Evolutionary conservation across 2,329 filamentous ascomycete species (phyloP).

Genomic region (Fusarium anthophilum): DNA sequence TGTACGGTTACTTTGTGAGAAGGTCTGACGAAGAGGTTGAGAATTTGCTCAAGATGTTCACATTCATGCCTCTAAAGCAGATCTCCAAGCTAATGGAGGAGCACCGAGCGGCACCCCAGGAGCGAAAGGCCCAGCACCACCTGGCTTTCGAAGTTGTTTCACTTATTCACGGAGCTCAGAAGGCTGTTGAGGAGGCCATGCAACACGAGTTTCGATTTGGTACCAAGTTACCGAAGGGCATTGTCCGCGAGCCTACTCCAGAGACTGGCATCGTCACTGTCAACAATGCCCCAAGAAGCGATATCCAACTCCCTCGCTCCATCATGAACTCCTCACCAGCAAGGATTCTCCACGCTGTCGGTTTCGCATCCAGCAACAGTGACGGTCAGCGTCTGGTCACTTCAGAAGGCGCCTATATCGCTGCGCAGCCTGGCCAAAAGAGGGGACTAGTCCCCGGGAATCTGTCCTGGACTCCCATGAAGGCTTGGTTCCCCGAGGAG

Average conservation of each 20-base stretch:
- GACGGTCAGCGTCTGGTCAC: conserved; percentile 68
- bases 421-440: conserved; percentile 57
- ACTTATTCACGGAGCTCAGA: conserved; percentile 76
- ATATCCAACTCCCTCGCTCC: conserved; percentile 68
- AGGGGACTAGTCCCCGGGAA: conserved; percentile 58
- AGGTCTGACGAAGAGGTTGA: conserved; percentile 84
- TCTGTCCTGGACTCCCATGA: conserved; percentile 70
- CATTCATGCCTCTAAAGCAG: conserved; percentile 78
- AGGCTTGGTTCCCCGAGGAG: conserved; percentile 65
- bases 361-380: conserved; percentile 63
- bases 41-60: conserved; percentile 86
- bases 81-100: conserved; percentile 74
- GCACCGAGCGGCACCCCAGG: conserved; percentile 73
- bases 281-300: conserved; percentile 60
- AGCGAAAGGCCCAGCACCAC: conserved; percentile 81
- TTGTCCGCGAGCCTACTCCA: conserved; percentile 44
- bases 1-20: conserved; percentile 91
- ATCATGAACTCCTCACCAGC: conserved; percentile 67
- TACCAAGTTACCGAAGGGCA: conserved; percentile 43
- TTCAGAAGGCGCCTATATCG: conserved; percentile 69
- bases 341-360: conserved; percentile 67
- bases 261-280: conserved; percentile 48
- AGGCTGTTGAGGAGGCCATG: conserved; percentile 69
- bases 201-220: conserved; percentile 63
- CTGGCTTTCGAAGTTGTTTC: conserved; percentile 85